Percentiles rank a stretch among this genome's conserved stretches.
phyloP scores from a whole-genome alignment of 2,329 filamentous ascomycete species.

The Penicillium sp. region DNA sequence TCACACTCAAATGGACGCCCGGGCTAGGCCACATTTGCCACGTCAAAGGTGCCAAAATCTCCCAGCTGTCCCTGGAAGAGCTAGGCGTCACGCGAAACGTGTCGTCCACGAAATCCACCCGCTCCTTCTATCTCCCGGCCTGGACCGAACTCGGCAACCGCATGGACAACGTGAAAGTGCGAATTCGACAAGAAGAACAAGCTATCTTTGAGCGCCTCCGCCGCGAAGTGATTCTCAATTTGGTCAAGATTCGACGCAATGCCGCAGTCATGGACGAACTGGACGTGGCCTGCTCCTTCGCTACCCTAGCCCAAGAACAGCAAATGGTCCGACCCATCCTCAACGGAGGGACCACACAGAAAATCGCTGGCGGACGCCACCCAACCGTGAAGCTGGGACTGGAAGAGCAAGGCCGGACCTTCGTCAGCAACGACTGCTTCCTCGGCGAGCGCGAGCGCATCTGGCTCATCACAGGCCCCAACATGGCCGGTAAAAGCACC shows the following conservation, averaged over 20 bases:
- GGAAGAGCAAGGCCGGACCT: slow-evolving; percentile 74
- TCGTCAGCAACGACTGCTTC: slow-evolving; percentile 83
- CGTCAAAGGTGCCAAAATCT: slow-evolving; percentile 75
- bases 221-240: slow-evolving; percentile 73
- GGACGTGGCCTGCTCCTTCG: slow-evolving; percentile 86
- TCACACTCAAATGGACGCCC: slow-evolving; percentile 84
- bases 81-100: slow-evolving; percentile 60
- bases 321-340: slow-evolving; percentile 73
- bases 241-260: slow-evolving; percentile 85
- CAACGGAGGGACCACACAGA: slow-evolving; percentile 66
- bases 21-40: slow-evolving; percentile 89
- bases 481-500: slow-evolving; percentile 97
- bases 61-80: slow-evolving; percentile 48
- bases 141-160: slow-evolving; percentile 82
- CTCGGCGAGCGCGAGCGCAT: slow-evolving; percentile 75
- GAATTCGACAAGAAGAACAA: slow-evolving; percentile 83
- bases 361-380: slow-evolving; percentile 84
- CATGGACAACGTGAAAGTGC: slow-evolving; percentile 75
- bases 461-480: slow-evolving; percentile 76
- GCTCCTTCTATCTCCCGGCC: slow-evolving; percentile 78
- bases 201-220: slow-evolving; percentile 76
- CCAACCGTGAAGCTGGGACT: slow-evolving; percentile 88
- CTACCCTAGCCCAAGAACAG: slow-evolving; percentile 74
- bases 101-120: slow-evolving; percentile 79
- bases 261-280: slow-evolving; percentile 91